Evolutionary conservation across 1,284 basidiomycete species (phyloP).

Genomic region (Sporisorium exsertum): DNA sequence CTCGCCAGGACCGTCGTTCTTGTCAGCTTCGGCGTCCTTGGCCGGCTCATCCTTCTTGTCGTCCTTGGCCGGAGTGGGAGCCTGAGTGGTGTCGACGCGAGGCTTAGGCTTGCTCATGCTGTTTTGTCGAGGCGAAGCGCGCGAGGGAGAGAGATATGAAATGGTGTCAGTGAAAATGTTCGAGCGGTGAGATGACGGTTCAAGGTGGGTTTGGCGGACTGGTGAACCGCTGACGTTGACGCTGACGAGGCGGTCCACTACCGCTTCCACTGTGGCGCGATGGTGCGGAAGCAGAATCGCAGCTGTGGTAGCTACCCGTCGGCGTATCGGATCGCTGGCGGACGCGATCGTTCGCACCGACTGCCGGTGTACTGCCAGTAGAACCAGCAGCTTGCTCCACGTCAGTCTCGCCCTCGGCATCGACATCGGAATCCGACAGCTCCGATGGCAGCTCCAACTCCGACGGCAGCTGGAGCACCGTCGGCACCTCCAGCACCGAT

Average conservation of each 20-base stretch:
- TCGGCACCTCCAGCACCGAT: slow-evolving; percentile 19
- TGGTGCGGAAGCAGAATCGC: not conserved
- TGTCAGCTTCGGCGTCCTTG: slow-evolving; percentile 23
- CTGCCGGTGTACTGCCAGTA: not conserved
- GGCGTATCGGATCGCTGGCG: slow-evolving; percentile 27
- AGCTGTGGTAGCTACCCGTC: slow-evolving; percentile 6
- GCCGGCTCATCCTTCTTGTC: slow-evolving; percentile 33
- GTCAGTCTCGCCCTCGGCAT: slow-evolving; percentile 13
- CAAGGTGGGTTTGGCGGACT: slow-evolving; percentile 7
- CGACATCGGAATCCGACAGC: slow-evolving; percentile 20
- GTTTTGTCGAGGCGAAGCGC: slow-evolving; percentile 2
- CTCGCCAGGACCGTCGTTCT: slow-evolving; percentile 53
- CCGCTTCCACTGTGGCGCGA: not conserved
- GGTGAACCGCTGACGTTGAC: slow-evolving; percentile 23
- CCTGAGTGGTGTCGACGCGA: slow-evolving; percentile 42
- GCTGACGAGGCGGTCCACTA: slow-evolving; percentile 15
- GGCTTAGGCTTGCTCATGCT: slow-evolving; percentile 65
- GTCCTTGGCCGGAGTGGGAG: slow-evolving; percentile 51
- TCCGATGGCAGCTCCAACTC: slow-evolving; percentile 22
- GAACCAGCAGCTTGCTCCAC: not conserved
- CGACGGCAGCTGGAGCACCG: too few species aligned
- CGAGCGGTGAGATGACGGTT: too few species aligned
- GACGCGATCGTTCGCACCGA: not conserved
- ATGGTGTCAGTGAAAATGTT: slow-evolving; percentile 5
- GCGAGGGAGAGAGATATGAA: not conserved